A percentile compares a stretch with the other conserved stretches of the same genome.
phyloP scores from a whole-genome alignment of 345 rosid genomes.

The Streptanthus diversifolius region DNA sequence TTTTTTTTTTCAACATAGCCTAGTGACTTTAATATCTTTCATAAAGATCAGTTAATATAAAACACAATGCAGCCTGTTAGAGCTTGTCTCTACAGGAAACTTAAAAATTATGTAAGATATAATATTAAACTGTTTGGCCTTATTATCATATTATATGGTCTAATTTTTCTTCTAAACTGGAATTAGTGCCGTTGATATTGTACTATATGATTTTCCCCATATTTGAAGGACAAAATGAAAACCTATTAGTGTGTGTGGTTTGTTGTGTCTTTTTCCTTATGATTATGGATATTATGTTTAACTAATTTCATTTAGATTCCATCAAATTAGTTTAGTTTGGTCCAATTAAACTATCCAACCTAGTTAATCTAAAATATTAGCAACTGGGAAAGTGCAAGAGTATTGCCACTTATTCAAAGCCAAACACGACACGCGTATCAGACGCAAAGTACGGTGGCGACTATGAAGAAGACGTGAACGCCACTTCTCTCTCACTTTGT shows the following conservation, averaged over 20 bases:
- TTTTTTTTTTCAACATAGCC: too few species aligned
- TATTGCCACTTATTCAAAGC: constrained; percentile 8
- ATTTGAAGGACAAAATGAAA: not conserved
- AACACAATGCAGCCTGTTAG: too few species aligned
- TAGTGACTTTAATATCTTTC: too few species aligned
- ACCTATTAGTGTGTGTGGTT: not conserved
- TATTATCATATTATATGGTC: too few species aligned
- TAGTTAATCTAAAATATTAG: not conserved
- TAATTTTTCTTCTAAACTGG: too few species aligned
- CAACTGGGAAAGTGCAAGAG: constrained; percentile 24
- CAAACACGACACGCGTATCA: constrained; percentile 4
- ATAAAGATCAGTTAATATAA: too few species aligned
- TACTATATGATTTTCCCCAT: too few species aligned
- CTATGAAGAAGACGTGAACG: constrained; percentile 24
- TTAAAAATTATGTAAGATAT: too few species aligned
- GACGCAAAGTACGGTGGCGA: constrained; percentile 1
- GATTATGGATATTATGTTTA: not conserved
- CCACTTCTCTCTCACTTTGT: constrained; percentile 10
- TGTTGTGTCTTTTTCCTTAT: too few species aligned
- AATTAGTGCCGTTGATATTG: too few species aligned
- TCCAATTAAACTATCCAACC: not conserved
- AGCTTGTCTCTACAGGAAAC: too few species aligned
- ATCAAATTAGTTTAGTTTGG: not conserved
- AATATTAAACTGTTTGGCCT: not conserved
- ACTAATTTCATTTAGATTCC: not conserved